Percentiles rank a stretch among this genome's conserved stretches.
Evolutionary conservation across 768 basidiomycete genomes (phyloP).

Genomic region (Boletus vermiculosoides): DNA sequence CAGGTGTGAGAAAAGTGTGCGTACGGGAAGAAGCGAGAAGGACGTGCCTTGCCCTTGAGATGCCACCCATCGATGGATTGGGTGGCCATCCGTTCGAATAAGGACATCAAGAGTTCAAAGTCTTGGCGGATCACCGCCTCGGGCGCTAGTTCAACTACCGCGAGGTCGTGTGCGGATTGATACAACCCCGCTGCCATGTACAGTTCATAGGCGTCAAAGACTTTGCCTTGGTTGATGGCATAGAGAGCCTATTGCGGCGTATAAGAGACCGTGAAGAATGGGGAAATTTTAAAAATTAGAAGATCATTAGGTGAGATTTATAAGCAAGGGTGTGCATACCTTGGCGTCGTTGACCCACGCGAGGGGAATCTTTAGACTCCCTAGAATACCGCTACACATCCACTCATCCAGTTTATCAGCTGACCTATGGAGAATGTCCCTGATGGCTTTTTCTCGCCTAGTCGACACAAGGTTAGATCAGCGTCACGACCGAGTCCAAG

Average conservation of each 20-base stretch:
- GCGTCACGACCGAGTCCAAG: conserved; percentile 1
- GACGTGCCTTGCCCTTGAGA: conserved; percentile 72
- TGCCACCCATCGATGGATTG: conserved; percentile 72
- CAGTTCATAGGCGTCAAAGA: conserved; percentile 74
- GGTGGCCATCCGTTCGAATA: conserved; percentile 67
- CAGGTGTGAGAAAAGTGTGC: conserved; percentile 9
- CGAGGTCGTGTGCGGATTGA: conserved; percentile 77
- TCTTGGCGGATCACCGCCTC: conserved; percentile 71
- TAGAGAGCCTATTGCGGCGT: conserved; percentile 55
- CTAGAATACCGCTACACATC: conserved; percentile 67
- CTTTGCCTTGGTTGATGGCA: conserved; percentile 56
- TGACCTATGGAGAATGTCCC: conserved; percentile 72
- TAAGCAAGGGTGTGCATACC: conserved; percentile 45
- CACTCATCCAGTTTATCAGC: conserved; percentile 68
- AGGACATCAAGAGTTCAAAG: conserved; percentile 55
- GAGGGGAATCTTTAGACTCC: conserved; percentile 77
- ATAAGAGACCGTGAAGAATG: neutral
- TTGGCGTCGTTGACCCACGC: conserved; percentile 91
- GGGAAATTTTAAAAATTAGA: too few species aligned
- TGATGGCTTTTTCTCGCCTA: conserved; percentile 82
- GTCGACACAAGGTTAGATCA: conserved; percentile 6
- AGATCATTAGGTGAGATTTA: too few species aligned
- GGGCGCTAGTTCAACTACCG: conserved; percentile 82
- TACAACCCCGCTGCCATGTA: conserved; percentile 70
- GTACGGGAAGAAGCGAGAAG: neutral